A percentile compares a stretch with the other conserved stretches of the same genome.
phyloP scores from a whole-genome alignment of 352 stramenopile genomes.

The Globisporangium paroecandrum region DNA sequence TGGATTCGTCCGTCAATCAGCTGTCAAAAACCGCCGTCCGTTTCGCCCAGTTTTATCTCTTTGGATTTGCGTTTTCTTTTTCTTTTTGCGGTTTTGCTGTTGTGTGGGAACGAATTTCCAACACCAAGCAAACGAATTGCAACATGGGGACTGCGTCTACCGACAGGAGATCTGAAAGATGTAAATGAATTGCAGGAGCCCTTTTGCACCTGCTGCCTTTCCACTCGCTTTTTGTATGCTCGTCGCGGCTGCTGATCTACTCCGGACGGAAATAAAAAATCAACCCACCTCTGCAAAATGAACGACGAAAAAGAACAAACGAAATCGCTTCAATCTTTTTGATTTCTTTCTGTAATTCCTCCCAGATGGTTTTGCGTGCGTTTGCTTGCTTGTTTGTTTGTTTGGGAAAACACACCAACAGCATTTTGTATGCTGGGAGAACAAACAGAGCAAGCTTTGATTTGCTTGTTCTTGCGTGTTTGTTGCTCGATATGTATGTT shows the following conservation, averaged over 20 bases:
- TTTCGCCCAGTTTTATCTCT: background rate
- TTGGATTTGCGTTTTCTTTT: background rate
- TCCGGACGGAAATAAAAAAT: background rate
- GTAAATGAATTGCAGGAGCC: slow-evolving; percentile 14
- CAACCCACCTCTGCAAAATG: background rate
- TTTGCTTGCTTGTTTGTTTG: background rate
- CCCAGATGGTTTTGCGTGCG: background rate
- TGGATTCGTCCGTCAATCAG: background rate
- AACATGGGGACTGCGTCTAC: slow-evolving; percentile 1
- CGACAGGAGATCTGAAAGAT: slow-evolving; percentile 8
- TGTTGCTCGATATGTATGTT: background rate
- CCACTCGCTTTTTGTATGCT: slow-evolving; percentile 2
- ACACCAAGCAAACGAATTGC: background rate
- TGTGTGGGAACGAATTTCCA: slow-evolving; percentile 4
- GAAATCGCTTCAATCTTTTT: slow-evolving; percentile 5
- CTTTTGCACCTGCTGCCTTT: background rate
- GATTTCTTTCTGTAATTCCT: background rate
- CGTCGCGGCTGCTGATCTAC: slow-evolving; percentile 6
- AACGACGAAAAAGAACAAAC: slow-evolving; percentile 3
- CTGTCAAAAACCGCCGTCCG: background rate
- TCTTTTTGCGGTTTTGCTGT: background rate
- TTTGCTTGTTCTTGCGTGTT: background rate
- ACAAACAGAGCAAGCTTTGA: background rate
- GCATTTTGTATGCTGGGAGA: background rate
- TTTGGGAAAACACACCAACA: background rate